phyloP scores from a whole-genome alignment of 345 rosid genomes.

The Toxicodendron radicans region DNA sequence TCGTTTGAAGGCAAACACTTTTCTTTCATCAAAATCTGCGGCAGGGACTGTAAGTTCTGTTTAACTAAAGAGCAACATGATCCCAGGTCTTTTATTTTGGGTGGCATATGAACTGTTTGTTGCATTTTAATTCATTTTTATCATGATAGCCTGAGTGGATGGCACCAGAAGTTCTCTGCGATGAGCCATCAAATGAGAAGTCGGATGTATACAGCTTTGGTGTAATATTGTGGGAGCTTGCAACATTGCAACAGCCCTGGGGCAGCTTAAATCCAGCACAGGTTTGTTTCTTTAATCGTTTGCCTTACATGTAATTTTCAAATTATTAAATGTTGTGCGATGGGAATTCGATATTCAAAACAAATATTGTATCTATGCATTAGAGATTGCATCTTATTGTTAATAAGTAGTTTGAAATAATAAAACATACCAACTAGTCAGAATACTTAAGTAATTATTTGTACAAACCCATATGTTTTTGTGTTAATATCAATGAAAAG shows the following conservation, averaged over 20 bases:
- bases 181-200: slow-evolving; percentile 95
- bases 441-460: not conserved
- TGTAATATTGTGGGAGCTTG: slow-evolving; percentile 95
- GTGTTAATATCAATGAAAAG: not conserved
- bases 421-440: not conserved
- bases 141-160: slow-evolving; percentile 93
- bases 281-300: slow-evolving; percentile 47
- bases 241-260: slow-evolving; percentile 98
- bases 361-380: not conserved
- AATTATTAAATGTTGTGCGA: not conserved
- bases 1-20: slow-evolving; percentile 91
- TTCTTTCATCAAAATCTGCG: slow-evolving; percentile 96
- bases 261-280: slow-evolving; percentile 93
- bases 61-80: slow-evolving; percentile 8
- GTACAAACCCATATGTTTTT: not conserved
- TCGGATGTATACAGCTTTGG: slow-evolving; percentile 98
- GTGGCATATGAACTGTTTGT: not conserved
- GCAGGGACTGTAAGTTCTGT: slow-evolving; percentile 95
- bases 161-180: slow-evolving; percentile 99
- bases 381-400: not conserved
- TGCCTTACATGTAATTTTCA: not conserved
- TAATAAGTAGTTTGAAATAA: not conserved
- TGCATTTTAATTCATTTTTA: slow-evolving; percentile 17
- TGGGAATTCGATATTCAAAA: not conserved
- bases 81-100: slow-evolving; percentile 9